Conservation (phyloP, 805 yeast species). For the Ogataea philodendri region DNA sequence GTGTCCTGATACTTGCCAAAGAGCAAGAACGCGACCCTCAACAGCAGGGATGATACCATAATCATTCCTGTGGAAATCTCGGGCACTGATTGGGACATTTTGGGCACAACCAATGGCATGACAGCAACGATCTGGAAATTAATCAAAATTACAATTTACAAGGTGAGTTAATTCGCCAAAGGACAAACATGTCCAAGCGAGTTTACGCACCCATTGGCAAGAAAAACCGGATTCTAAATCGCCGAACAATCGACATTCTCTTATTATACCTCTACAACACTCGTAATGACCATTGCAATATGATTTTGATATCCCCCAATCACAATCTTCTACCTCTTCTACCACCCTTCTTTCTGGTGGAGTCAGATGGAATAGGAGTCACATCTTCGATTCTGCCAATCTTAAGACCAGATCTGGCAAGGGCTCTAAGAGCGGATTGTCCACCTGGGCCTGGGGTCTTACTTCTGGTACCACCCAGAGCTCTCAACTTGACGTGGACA, state of each 20-base stretch:
- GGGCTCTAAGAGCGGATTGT: constrained; percentile 98
- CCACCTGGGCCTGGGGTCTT: constrained; percentile 99
- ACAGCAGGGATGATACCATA: constrained; percentile 22
- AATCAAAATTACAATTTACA: too few relatives aligned
- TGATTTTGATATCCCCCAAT: constrained; percentile 13
- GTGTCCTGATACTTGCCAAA: constrained; percentile 89
- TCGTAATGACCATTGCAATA: constrained; percentile 11
- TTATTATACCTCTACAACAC: constrained; percentile 15
- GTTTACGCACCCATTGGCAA: too few relatives aligned
- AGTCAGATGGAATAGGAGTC: constrained; percentile 99
- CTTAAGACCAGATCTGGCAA: constrained; percentile 99
- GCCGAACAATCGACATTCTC: constrained; percentile 5
- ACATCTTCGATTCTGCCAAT: constrained; percentile 99
- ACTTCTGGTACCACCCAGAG: constrained; percentile 99
- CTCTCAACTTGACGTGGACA: constrained; percentile 99
- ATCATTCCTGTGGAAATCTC: constrained; percentile 17
- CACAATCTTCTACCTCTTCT: constrained; percentile 99
- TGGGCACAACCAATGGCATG: constrained; percentile 16
- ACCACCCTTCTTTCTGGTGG: constrained; percentile 99
- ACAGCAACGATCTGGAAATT: too few relatives aligned
- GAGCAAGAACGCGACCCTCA: constrained; percentile 61
- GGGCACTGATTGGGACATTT: constrained; percentile 6
- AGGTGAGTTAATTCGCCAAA: too few relatives aligned
- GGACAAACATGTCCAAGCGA: too few relatives aligned
- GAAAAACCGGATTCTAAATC: constrained; percentile 1